These are phyloP conservation scores for Spathaspora sp. DNA, from an alignment of 1,139 yeast genomes.

Conservation along the genomic window DNA sequence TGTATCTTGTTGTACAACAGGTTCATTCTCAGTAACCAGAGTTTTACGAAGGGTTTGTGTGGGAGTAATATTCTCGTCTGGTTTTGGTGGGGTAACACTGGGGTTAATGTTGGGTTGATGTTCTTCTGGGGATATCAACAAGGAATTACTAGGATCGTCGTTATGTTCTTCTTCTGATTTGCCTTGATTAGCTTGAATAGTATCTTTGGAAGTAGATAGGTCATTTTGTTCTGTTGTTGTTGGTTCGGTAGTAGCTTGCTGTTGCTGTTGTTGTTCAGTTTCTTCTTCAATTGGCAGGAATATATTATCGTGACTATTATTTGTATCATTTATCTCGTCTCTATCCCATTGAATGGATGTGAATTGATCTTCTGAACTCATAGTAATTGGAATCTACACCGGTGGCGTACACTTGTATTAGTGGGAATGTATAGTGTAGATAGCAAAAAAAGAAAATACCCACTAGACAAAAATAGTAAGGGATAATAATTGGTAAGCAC, in stretches of 20 bases:
- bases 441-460: not conserved
- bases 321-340: conserved; percentile 29
- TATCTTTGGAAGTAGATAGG: conserved; percentile 3
- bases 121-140: conserved; percentile 9
- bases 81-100: conserved; percentile 2
- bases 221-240: conserved; percentile 3
- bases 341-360: conserved; percentile 61
- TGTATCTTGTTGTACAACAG: conserved; percentile 7
- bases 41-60: conserved; percentile 1
- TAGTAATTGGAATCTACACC: conserved; percentile 6
- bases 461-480: not conserved
- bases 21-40: not conserved
- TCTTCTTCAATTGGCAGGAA: conserved; percentile 8
- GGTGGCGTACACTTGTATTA: not conserved
- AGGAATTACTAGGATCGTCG: conserved; percentile 17
- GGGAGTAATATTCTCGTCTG: conserved; percentile 1
- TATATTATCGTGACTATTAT: not conserved
- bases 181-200: conserved; percentile 4
- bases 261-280: conserved; percentile 5
- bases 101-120: not conserved
- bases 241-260: not conserved
- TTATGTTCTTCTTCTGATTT: not conserved
- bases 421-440: not conserved
- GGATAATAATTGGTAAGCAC: not conserved
- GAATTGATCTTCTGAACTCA: conserved; percentile 49